Conservation (phyloP, 192 early-diverging fungal genomes). For the Tieghemiomyces parasiticus region DNA sequence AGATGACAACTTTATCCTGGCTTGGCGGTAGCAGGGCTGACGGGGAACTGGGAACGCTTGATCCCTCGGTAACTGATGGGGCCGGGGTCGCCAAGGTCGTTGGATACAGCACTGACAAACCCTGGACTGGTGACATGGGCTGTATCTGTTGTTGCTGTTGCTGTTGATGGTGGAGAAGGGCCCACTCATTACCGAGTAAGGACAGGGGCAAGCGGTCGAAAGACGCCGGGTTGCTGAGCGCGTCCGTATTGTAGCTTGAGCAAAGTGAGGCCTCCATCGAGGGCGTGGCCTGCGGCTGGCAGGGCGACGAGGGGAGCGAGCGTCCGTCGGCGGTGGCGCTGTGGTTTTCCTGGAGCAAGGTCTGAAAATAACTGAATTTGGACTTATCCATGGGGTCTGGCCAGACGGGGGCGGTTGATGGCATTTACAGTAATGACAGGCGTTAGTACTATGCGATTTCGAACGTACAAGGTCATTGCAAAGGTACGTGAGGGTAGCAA, state of each 20-base stretch:
- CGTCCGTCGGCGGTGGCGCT: not conserved
- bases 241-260: not conserved
- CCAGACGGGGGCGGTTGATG: no score
- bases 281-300: not conserved
- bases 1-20: not conserved
- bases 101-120: not conserved
- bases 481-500: no score
- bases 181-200: not conserved
- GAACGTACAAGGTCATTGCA: no score
- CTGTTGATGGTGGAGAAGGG: not conserved
- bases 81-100: not conserved
- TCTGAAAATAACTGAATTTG: slow-evolving; percentile 10
- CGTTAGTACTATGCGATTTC: no score
- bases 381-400: not conserved
- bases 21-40: not conserved
- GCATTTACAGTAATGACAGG: no score
- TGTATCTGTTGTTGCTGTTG: not conserved
- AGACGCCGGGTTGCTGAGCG: no score
- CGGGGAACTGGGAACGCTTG: not conserved
- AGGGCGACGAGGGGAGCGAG: not conserved
- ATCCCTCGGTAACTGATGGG: not conserved
- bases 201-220: not conserved
- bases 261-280: not conserved
- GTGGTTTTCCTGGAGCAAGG: slow-evolving; percentile 9
- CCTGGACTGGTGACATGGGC: not conserved